Evolutionary conservation across 2,329 filamentous ascomycete species (phyloP), one percentile per base, ranked within the genome.

Genomic region (Pyricularia pennisetigena): DNA sequence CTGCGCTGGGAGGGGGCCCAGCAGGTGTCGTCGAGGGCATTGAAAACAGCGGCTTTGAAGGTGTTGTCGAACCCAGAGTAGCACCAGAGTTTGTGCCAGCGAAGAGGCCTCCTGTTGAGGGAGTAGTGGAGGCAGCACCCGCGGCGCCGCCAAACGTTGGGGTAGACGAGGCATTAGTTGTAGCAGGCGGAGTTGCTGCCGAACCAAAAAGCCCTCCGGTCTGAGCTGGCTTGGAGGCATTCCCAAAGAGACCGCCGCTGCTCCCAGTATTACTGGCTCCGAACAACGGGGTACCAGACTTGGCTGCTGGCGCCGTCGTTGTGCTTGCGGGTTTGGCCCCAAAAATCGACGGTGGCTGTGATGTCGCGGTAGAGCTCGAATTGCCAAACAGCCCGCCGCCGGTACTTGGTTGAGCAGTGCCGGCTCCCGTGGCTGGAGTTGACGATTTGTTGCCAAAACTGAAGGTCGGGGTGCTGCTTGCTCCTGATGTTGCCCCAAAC

Each of bases 1-100:
- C 59, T 30, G 77, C 79, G 5, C 78, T 73, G 0, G 84, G 83
- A 68, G 85, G 85, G n/a, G 82, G 80, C 49, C 85, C 85, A 26
- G 84, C 84, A 20, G 85, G 84, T 49, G 85, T 86, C 2, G 84
- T 86, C 23, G 84, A 86, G 68, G 79, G 77, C 41, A 85, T 72
- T n/a, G 75, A 71, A 29, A 85, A 81, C 67, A 79, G 69, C 20
- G 83, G 80, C 74, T 85, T 86, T n/a, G 79, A 79, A 30, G 81
- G 81, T 24, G 80, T 82, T 24, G 78, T 68, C 28, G 72, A 64
- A 66, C 69, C 71, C n/a, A 62, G 26, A 29, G 71, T 69, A 29
- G 71, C 66, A 14, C 71, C 71, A 41, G 72, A 72, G 14, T 71
- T 67, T 8, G 69, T 65, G 10, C 69, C 68, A 32, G 67, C 71